Evolutionary conservation across 2,329 filamentous ascomycete species (phyloP).

Genomic region (Scedosporium dehoogii): DNA sequence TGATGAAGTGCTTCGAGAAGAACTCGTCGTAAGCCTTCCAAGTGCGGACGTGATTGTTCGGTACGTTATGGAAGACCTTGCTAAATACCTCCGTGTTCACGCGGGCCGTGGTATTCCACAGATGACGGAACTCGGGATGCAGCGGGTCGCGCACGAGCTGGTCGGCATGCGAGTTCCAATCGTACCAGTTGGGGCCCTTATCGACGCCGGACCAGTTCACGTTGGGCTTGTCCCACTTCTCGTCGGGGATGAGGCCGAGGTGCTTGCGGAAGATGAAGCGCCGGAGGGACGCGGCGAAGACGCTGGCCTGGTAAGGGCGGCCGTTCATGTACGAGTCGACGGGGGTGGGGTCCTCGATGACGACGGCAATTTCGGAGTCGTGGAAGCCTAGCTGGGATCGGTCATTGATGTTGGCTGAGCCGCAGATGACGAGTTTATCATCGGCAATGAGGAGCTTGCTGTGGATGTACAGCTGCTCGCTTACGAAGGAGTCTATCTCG

Average conservation of each 20-base stretch:
- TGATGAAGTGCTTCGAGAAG: constrained; percentile 57
- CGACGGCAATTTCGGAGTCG: constrained; percentile 82
- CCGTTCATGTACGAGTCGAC: constrained; percentile 68
- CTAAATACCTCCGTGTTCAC: constrained; percentile 74
- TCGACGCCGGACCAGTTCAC: constrained; percentile 70
- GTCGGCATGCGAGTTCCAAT: constrained; percentile 60
- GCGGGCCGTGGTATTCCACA: constrained; percentile 65
- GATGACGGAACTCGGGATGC: constrained; percentile 52
- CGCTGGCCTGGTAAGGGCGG: constrained; percentile 57
- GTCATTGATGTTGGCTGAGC: constrained; percentile 52
- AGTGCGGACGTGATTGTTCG: constrained; percentile 55
- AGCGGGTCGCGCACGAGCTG: constrained; percentile 66
- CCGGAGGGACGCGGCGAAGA: constrained; percentile 71
- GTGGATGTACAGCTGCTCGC: constrained; percentile 53
- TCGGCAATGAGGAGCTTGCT: constrained; percentile 72
- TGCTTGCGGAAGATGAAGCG: constrained; percentile 87
- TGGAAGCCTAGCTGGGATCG: constrained; percentile 71
- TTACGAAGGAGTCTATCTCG: constrained; percentile 52
- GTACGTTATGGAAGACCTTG: constrained; percentile 72
- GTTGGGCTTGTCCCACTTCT: constrained; percentile 56
- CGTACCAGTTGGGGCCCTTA: constrained; percentile 60
- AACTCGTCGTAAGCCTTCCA: constrained; percentile 68
- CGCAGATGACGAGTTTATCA: constrained; percentile 72
- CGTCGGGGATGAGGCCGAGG: constrained; percentile 69
- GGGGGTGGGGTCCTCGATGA: constrained; percentile 68